Conservation (phyloP, 2,329 filamentous ascomycete genomes). For the Sphaerulina populicola region DNA sequence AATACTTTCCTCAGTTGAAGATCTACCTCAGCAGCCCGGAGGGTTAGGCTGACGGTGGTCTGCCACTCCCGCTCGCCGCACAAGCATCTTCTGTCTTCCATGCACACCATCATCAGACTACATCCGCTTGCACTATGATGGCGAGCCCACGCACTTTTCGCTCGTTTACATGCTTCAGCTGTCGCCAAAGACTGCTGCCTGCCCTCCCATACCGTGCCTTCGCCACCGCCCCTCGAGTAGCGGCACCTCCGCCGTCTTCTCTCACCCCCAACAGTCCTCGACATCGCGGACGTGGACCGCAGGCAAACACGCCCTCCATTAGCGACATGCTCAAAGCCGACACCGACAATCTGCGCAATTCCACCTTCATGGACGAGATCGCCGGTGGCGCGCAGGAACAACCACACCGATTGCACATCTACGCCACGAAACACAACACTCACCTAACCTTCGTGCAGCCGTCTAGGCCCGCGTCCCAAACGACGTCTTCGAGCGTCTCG, state of each 20-base stretch:
- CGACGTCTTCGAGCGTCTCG: slow-evolving; percentile 23
- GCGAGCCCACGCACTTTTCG: slow-evolving; percentile 24
- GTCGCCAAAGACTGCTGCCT: slow-evolving; percentile 29
- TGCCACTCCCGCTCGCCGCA: not conserved
- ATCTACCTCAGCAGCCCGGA: too few species aligned
- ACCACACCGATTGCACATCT: slow-evolving; percentile 81
- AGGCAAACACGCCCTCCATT: slow-evolving; percentile 3
- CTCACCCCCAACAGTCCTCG: slow-evolving; percentile 5
- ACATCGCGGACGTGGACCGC: slow-evolving; percentile 3
- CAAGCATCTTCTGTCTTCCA: too few species aligned
- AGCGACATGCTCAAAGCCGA: slow-evolving; percentile 7
- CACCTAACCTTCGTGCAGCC: slow-evolving; percentile 85
- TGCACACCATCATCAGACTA: too few species aligned
- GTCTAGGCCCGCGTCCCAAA: slow-evolving; percentile 23
- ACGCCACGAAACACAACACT: slow-evolving; percentile 84
- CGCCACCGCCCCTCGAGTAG: slow-evolving; percentile 25
- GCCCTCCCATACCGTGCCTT: slow-evolving; percentile 29
- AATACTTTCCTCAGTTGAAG: not conserved
- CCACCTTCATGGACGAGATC: slow-evolving; percentile 16
- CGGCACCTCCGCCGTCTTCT: slow-evolving; percentile 1
- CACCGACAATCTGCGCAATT: slow-evolving; percentile 8
- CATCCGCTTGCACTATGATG: not conserved
- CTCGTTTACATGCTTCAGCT: slow-evolving; percentile 34
- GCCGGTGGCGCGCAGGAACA: slow-evolving; percentile 10
- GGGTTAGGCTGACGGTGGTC: too few species aligned